Base-by-base conservation (phyloP, 2,329 filamentous ascomycete species). In the Ophiostoma sp. region DNA sequence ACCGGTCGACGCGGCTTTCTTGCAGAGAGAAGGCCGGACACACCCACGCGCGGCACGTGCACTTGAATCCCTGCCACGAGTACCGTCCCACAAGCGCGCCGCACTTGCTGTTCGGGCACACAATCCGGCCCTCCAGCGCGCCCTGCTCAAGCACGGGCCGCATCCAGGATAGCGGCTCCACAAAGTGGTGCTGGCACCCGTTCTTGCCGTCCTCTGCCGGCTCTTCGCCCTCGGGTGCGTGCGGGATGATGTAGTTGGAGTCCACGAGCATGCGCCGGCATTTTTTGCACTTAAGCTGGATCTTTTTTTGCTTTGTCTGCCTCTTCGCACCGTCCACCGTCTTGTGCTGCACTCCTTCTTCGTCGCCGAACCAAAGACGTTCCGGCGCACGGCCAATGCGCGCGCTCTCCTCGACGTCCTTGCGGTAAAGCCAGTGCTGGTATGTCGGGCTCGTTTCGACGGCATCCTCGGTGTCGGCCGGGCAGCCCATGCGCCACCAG, bases 111-210 rank as follows among this genome's bases (percentile, higher is more conserved):
- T 89, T 90, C 9, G 95, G 94, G 75, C 95, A 99, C 69, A 88
- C 85, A 44, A 99, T 82, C 9, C 94, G 87, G 38, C 95, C 95
- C 70, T 93, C 91, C 38, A 98, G 83, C 70, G 89, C 86, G 41
- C 91, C 93, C 74, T 90, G 85, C 74, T 93, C 90, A 3, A 99
- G 86, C 74, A 89, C 88, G 0, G 88, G 81, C 6, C 91, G 87
- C 95, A 99, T 99, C 95, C 95, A 99, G 14, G 91, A 91, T 45
- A 99, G 81, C 0, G 95, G 92, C 75, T 98, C 93, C 72, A 98
- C 79, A 78, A 97, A 98, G 76, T 93, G 86, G 77, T 98, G 94
- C 27, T 90, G 89, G 75, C 95, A 99, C 44, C 74, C 44, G 5
- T n/a, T 62, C 7, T 70, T 64, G 42, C 41, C 41, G 65, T 12